Evolutionary conservation across 2,329 filamentous ascomycete species (phyloP), one percentile per base, ranked within the genome.

Genomic region (Furcasterigmium furcatum): DNA sequence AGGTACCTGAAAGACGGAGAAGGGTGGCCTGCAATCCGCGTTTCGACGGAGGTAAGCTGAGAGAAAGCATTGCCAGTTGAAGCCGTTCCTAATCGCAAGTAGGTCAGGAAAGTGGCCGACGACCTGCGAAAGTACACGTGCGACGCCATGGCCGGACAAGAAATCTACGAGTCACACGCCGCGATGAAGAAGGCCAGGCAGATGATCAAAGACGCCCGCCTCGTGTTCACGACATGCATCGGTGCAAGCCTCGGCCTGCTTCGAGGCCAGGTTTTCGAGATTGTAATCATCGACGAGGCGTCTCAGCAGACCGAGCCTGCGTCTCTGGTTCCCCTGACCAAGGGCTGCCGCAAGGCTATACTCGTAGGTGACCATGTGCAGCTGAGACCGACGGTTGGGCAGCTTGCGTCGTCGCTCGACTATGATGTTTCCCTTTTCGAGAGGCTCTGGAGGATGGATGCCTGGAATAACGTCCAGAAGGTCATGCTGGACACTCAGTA

Each of bases 361-460:
- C 51, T 74, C 1, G 70, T 74, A 2, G 71, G 70, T 1, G 71
- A 74, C 41, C 70, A 74, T 51, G 68, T 72, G 2, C 70, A 75
- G 47, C 63, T 74, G 4, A 61, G 68, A 14, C 68, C 71, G 1
- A 73, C 67, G 1, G 65, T 73, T 9, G 58, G 65, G 36, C 53
- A 63, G 29, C 59, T 65, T 32, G 59, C 67, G 1, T 48, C 59
- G 8, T 49, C 59, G 0, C 47, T 65, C 4, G 63, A 58, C 2
- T 71, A 63, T 46, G 66, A 73, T 21, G 54, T 72, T 2, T 72
- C 68, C 0, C 54, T 73, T 1, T 73, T 74, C 47, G 68, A 74
- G 46, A 56, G 68, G 10, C 55, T 71, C 3, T 72, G 71, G 45
- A 54, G 38, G 14, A 7, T 8, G 13, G 14, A 27, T 41, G 20